These are phyloP conservation scores for Candida maltosa DNA, from an alignment of 805 yeast genomes.

Conservation along the genomic window DNA sequence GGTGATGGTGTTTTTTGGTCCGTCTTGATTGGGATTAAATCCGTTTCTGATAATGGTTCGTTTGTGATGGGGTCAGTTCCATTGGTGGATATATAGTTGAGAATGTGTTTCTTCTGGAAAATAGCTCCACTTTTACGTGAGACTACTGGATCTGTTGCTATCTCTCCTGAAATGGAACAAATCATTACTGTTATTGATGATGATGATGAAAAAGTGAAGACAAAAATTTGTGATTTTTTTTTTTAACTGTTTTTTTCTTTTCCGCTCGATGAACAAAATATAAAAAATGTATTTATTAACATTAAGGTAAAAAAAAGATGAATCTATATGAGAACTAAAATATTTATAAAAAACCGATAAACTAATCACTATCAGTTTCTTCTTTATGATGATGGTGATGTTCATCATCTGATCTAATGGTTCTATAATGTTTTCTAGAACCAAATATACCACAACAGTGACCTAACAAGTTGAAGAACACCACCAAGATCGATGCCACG, in stretches of 20 bases:
- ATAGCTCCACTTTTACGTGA: slow-evolving; percentile 69
- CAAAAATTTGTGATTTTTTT: background rate
- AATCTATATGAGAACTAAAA: background rate
- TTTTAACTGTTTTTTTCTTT: background rate
- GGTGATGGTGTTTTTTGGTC: slow-evolving; percentile 23
- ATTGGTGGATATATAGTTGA: slow-evolving; percentile 57
- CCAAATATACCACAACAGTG: slow-evolving; percentile 40
- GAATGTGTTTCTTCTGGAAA: slow-evolving; percentile 63
- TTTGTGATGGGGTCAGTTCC: slow-evolving; percentile 76
- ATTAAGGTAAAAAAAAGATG: background rate
- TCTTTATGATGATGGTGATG: background rate
- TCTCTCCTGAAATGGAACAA: slow-evolving; percentile 60
- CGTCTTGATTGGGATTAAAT: slow-evolving; percentile 44
- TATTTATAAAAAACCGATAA: too few species aligned
- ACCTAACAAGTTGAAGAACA: slow-evolving; percentile 33
- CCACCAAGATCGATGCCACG: slow-evolving; percentile 38
- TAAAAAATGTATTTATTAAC: too few species aligned
- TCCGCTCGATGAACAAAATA: background rate
- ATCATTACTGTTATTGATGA: slow-evolving; percentile 11
- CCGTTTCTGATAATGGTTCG: slow-evolving; percentile 55
- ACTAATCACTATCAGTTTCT: background rate
- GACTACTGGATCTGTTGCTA: slow-evolving; percentile 67
- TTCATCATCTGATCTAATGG: background rate
- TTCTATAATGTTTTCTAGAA: slow-evolving; percentile 19
- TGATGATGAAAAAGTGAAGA: background rate